Conservation (phyloP, 495 filamentous ascomycete species). For the Lophiostoma macrostomum region DNA sequence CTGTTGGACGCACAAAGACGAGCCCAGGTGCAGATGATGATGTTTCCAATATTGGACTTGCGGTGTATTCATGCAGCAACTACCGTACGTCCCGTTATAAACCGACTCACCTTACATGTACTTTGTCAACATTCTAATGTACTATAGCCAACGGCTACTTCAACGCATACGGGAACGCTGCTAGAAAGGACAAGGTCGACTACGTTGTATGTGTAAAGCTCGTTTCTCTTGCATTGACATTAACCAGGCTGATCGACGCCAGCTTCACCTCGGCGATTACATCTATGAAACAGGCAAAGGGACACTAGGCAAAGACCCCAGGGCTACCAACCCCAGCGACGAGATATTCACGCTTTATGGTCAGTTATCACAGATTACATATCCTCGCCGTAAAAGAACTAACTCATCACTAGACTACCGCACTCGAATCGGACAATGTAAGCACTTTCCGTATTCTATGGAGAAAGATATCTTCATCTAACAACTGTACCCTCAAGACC, state of each 20-base stretch:
- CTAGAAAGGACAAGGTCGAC: slow-evolving; percentile 64
- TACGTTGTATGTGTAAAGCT: slow-evolving; percentile 52
- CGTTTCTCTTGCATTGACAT: too few relatives aligned
- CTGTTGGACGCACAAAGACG: slow-evolving; percentile 43
- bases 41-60: slow-evolving; percentile 36
- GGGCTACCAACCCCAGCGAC: slow-evolving; percentile 15
- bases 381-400: neutral
- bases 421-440: slow-evolving; percentile 54
- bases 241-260: too few relatives aligned
- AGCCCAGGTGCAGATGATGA: slow-evolving; percentile 38
- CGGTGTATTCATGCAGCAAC: slow-evolving; percentile 45
- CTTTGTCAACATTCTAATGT: neutral
- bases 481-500: slow-evolving; percentile 36
- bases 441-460: neutral
- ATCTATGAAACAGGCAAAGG: slow-evolving; percentile 63
- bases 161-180: slow-evolving; percentile 64
- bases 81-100: slow-evolving; percentile 18
- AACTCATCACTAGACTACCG: slow-evolving; percentile 52
- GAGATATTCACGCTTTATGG: slow-evolving; percentile 47
- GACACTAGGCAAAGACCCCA: slow-evolving; percentile 39
- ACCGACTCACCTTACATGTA: neutral
- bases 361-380: neutral
- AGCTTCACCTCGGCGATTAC: slow-evolving; percentile 63
- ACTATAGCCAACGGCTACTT: slow-evolving; percentile 52
- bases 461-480: neutral